Evolutionary conservation across 2,329 filamentous ascomycete genomes (phyloP), one percentile per base, ranked within the genome.

Genomic region (Blastomyces gilchristii): DNA sequence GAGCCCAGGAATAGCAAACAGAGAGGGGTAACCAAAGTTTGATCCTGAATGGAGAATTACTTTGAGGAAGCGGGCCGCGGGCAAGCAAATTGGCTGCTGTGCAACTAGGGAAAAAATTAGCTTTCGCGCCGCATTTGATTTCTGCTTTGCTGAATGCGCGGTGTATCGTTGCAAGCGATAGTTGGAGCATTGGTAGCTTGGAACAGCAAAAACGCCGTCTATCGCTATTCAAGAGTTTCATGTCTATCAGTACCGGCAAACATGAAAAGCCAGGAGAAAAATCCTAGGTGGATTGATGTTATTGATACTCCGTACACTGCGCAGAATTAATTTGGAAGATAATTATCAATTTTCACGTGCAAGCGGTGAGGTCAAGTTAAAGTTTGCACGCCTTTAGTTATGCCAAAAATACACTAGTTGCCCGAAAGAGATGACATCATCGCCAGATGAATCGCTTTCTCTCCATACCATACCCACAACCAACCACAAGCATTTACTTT

Each of bases 31-130:
- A 39, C 78, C 78, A 1, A 71, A 69, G 1, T 82, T 80, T 61
- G 74, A 80, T 14, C 71, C 72, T 34, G 71, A 71, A 28, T 79
- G 77, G 76, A 77, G 84, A 58, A 85, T 83, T 71, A 73, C 74
- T 8, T 84, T 85, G 82, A 86, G 84, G 84, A 74, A 73, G 69
- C 75, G 78, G 59, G 69, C 79, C 28, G 37, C 37, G 9, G 37
- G 37, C 37, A 39, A 86, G 85, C 54, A 63, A 59, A 28, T n/a
- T 41, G 9, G 54, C 61, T 1, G 50, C 43, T 18, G 14, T 12
- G 31, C 18, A 41, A 31, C 22, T 61, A 14, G 28, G 5, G 37
- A 39, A 61, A 41, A 53, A 47, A 1, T 11, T 39, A 12, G 9
- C 37, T 39, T 22, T 12, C 3, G 9, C 2, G 3, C 8, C 12